Evolutionary conservation across 306 rosid genomes (phyloP), one percentile per base, ranked within the genome.

Genomic region (Cucurbita moschata): DNA sequence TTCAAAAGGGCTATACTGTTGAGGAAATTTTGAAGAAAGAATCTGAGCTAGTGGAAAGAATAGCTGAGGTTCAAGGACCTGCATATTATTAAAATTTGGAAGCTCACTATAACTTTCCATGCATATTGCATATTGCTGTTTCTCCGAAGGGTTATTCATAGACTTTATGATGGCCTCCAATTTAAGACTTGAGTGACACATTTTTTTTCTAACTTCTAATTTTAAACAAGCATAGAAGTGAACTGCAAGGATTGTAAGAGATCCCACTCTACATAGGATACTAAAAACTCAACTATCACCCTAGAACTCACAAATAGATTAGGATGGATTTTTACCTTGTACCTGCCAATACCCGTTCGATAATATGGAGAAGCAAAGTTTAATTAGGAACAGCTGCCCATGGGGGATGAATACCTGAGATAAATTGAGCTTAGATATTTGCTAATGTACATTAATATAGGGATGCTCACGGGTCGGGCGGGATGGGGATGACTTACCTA

Each of bases 11-110:
- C 80, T 77, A 91, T 77, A 79, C 80, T 77, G 65, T 86, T 68
- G 83, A 82, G 66, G 92, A 90, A 73, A 88, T 89, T 82, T 69
- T 90, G 85, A 75, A 73, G 79, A 90, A 87, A 80, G 98, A 94
- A 83, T 94, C 96, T 84, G 91, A 90, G 84, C 87, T 94, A 82
- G 98, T 87, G 86, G 95, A 90, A 83, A 94, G 86, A 86, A 85
- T 85, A 83, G 96, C 96, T 10, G 96, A 94, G 97, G 97, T 94
- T 75, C 83, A 83, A 78, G 73, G 79, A 85, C 82, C 81, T 78
- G 44, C 78, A 35, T 82, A 77, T 57, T 85, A 42, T 79, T 86
- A 77, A 83, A 54, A 78, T 84, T 44, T 47, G 30, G 81, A 81
- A 55, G 42, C 78, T 81, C 79, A 81, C 11, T 74, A 79, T 37